Evolutionary conservation across 1,139 yeast genomes (phyloP).

Genomic region (Kurtzmaniella quercitrusa): DNA sequence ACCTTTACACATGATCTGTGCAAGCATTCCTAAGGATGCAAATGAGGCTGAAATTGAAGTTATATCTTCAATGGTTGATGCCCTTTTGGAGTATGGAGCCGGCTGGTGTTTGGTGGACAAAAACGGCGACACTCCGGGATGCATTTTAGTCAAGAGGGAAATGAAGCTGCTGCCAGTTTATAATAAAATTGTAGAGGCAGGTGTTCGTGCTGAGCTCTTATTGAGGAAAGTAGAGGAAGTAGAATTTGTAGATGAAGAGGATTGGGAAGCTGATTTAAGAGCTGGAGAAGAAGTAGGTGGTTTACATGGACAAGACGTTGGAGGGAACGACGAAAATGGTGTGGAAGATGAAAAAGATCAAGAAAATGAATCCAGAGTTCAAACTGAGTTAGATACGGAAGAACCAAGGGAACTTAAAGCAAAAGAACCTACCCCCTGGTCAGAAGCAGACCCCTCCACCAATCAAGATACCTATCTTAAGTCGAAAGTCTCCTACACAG

Average conservation of each 20-base stretch:
- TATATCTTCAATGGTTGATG: conserved; percentile 54
- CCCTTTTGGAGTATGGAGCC: conserved; percentile 79
- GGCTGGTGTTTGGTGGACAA: conserved; percentile 80
- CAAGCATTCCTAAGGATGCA: conserved; percentile 45
- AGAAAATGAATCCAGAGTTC: no score
- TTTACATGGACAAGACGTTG: no score
- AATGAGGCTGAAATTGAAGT: conserved; percentile 41
- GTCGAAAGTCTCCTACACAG: conserved; percentile 66
- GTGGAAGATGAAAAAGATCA: conserved; percentile 9
- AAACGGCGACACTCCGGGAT: conserved; percentile 73
- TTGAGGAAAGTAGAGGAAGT: conserved; percentile 68
- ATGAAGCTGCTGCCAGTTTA: conserved; percentile 42
- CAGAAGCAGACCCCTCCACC: conserved; percentile 52
- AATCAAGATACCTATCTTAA: conserved; percentile 62
- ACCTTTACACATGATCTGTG: conserved; percentile 68
- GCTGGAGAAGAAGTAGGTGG: no score
- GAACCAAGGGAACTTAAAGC: conserved; percentile 24
- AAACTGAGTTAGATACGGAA: conserved; percentile 33
- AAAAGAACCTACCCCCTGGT: conserved; percentile 8
- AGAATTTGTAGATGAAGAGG: conserved; percentile 36
- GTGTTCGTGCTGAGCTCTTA: conserved; percentile 83
- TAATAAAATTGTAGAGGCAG: conserved; percentile 69
- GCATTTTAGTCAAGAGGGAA: conserved; percentile 53
- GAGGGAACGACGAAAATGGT: no score
- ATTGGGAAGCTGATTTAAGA: conserved; percentile 2